These are phyloP conservation scores for Pterocarpus santalinus DNA, from an alignment of 306 rosid species.

Conservation along the genomic window DNA sequence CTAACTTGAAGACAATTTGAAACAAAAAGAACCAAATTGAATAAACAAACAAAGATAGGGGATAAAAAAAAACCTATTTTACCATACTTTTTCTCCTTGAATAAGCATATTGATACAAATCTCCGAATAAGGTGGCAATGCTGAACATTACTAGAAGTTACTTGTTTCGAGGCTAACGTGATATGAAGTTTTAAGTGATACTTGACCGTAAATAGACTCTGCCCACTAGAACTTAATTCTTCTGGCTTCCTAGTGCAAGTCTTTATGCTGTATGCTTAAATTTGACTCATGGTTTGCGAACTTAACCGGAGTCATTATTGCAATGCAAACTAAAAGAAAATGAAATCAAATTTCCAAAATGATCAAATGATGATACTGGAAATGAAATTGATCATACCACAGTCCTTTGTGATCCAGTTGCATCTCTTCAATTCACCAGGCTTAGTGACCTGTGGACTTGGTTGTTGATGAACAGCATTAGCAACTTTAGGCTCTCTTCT, in stretches of 20 bases:
- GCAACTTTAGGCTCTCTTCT: conserved; percentile 56
- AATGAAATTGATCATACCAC: conserved; percentile 54
- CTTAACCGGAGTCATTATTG: not conserved
- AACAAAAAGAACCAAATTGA: too few species aligned
- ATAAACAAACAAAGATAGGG: too few species aligned
- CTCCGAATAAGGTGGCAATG: not conserved
- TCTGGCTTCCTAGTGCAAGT: not conserved
- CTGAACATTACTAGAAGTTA: too few species aligned
- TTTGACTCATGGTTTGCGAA: not conserved
- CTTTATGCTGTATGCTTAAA: not conserved
- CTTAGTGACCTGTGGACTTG: conserved; percentile 8
- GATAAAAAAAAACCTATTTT: too few species aligned
- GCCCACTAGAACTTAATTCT: not conserved
- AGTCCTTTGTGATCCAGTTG: conserved; percentile 71
- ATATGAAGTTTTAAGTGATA: too few species aligned
- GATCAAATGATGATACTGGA: not conserved
- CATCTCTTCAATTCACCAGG: conserved; percentile 66
- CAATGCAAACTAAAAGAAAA: conserved; percentile 4
- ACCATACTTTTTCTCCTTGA: not conserved
- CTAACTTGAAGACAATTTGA: too few species aligned
- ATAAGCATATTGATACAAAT: not conserved
- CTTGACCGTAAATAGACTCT: too few species aligned
- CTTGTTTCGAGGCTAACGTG: too few species aligned
- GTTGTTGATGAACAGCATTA: conserved; percentile 45
- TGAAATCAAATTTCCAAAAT: not conserved